Base-by-base conservation (phyloP, 75 land plant genomes). In the Pinus taeda region DNA sequence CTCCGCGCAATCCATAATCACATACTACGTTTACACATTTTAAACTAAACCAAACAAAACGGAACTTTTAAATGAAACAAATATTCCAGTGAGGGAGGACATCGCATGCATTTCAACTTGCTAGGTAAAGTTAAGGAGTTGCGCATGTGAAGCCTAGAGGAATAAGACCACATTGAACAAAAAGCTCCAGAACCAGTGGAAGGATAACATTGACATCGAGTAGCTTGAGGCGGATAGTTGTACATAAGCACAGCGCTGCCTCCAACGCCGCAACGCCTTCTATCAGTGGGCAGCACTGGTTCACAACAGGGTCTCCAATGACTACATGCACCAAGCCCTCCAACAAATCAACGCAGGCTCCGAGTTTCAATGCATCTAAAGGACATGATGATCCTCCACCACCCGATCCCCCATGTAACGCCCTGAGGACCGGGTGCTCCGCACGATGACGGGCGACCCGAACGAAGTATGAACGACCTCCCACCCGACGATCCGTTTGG, bases 141-240 rank as follows among this genome's bases (percentile, higher is more conserved):
- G 75, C 63, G 69, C 85, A 83, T 18, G 60, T 71, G 78, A 73
- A 83, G 2, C 85, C 85, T 2, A 76, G 80, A 15, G 84, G 84
- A 6, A 76, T 42, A 76, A 78, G 64, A 26, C 84, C 84, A 56
- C 84, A 82, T 14, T 72, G 71, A 63, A 70, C 76, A 30, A 82
- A 73, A 56, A 82, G 71, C 58, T 82, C 59, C 15, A 82, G 77
- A 3, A 77, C 80, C 18, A 82, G 74, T 21, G 84, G 84, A 0
- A 82, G 76, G 59, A 73, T 30, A 66, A 82, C 30, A 15, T 82
- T 78, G 63, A 82, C 26, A 59, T 82, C 78, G 17, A 82, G 84
- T 9, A 82, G 74, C 77, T 82, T 82, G 53, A 60, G 39, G 73
- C 79, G 78, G 64, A 83, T 81, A 60, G 78, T 81, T 26, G 83